Conservation (phyloP, 441 rosid species). For the Bocquillonia castaneifolia region DNA sequence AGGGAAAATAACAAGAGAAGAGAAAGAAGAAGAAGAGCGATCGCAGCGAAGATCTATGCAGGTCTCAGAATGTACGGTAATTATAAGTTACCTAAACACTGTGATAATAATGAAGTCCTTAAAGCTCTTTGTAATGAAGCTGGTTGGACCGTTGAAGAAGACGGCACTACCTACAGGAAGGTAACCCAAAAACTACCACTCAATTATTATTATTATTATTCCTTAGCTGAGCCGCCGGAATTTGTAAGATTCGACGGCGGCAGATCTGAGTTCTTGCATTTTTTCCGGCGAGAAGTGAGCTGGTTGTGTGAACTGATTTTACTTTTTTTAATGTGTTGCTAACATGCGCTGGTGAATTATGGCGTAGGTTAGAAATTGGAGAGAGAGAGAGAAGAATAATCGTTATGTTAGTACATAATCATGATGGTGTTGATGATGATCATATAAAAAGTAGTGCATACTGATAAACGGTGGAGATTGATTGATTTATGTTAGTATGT, state of each 20-base stretch:
- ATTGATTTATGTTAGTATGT: background rate
- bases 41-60: conserved; percentile 87
- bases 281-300: conserved; percentile 10
- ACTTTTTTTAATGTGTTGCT: background rate
- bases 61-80: conserved; percentile 89
- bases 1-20: conserved; percentile 93
- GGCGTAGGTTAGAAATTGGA: conserved; percentile 11
- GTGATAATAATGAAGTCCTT: conserved; percentile 95
- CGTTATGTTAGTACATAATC: background rate
- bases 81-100: conserved; percentile 93
- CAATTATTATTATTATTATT: background rate
- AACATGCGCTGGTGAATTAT: conserved; percentile 16
- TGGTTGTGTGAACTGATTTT: too few species aligned
- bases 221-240: background rate
- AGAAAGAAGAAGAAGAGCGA: conserved; percentile 92
- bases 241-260: too few species aligned
- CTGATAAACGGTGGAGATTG: conserved; percentile 30
- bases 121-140: conserved; percentile 94
- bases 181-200: conserved; percentile 26
- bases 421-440: too few species aligned
- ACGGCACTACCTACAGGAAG: conserved; percentile 96
- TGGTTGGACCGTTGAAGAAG: conserved; percentile 98
- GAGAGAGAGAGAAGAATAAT: background rate
- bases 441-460: background rate
- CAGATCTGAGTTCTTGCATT: too few species aligned